Conservation (phyloP, 768 basidiomycete species). For the Solioccasus polychromus region DNA sequence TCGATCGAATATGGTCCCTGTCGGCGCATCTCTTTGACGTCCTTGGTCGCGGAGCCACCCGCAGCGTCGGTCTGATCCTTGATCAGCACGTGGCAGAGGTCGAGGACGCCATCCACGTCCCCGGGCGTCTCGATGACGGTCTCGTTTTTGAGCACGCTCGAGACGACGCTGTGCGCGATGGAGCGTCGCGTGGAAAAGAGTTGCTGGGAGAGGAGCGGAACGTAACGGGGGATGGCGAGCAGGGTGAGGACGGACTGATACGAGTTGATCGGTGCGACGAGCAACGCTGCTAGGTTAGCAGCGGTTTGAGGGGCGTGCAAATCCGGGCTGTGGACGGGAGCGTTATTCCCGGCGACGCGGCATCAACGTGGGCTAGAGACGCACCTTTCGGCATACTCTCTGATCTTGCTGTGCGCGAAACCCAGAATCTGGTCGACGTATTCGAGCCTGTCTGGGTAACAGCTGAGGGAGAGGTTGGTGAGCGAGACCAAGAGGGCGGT, state of each 20-base stretch:
- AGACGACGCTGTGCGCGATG: conserved; percentile 92
- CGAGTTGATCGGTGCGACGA: conserved; percentile 92
- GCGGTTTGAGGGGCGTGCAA: conserved; percentile 86
- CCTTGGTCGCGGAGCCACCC: conserved; percentile 26
- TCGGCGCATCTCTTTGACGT: conserved; percentile 47
- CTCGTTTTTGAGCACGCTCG: conserved; percentile 94
- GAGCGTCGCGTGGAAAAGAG: conserved; percentile 88
- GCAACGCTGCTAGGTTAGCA: conserved; percentile 84
- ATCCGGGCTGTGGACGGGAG: conserved; percentile 84
- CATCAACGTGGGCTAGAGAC: too few relatives aligned
- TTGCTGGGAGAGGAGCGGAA: conserved; percentile 77
- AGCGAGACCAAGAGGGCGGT: conserved; percentile 95
- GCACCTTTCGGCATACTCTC: conserved; percentile 80
- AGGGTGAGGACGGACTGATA: conserved; percentile 96
- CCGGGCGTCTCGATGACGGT: conserved; percentile 92
- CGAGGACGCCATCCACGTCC: conserved; percentile 91
- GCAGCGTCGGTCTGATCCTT: conserved; percentile 72
- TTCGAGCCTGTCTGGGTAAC: conserved; percentile 95
- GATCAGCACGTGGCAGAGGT: conserved; percentile 89
- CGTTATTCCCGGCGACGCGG: too few relatives aligned
- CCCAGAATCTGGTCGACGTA: conserved; percentile 95
- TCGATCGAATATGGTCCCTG: conserved; percentile 64
- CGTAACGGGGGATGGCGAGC: conserved; percentile 92
- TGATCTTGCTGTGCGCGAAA: conserved; percentile 83
- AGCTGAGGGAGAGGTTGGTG: conserved; percentile 91